Evolutionary conservation across 1,284 basidiomycete genomes (phyloP), one percentile per base, ranked within the genome.

Genomic region (Rhizopogon hawkerae): DNA sequence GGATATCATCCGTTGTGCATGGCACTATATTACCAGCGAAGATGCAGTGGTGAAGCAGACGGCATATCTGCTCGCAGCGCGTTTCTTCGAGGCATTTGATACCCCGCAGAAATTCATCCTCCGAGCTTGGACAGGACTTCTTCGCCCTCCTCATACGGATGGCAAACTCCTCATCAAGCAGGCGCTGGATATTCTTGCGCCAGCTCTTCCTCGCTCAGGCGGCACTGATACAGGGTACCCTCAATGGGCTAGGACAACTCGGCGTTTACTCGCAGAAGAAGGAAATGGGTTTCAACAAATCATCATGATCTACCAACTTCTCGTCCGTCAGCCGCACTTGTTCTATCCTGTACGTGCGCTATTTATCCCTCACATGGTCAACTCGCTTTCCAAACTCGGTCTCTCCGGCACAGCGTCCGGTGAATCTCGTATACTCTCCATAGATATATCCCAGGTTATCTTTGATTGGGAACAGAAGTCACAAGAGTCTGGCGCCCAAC

Each of bases 361-460:
- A 31, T 98, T 98, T 66, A 81, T 98, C n/a, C 90, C 93, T 0
- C 90, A 96, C 62, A 93, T 99, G 69, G 89, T 94, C 53, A 89
- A 89, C 62, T 90, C 89, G 33, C 73, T 99, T 51, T 79, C 80
- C 48, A 95, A 93, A 67, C 77, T 98, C 14, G 93, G 92, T 21
- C 78, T 96, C 56, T 80, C 85, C 1, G 71, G 79, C 4, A 77
- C 81, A 10, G 81, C 90, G 3, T 86, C 80, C n/a, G 65, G 76
- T 24, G 96, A 98, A 59, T 85, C 89, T 18, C 84, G 93, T 34
- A 69, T 85, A 31, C 70, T 93, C 49, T 89, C 85, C 8, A 78
- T 94, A 43, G 92, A 95, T 53, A 79, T 92, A 38, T 73, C 92
- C 6, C 89, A 93, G 62, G 81, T 91, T 31, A 86, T 95, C 43